A percentile compares a stretch with the other conserved stretches of the same genome.
Evolutionary conservation across 176 grass and related monocot species (phyloP).

Genomic region (Otatea glauca): DNA sequence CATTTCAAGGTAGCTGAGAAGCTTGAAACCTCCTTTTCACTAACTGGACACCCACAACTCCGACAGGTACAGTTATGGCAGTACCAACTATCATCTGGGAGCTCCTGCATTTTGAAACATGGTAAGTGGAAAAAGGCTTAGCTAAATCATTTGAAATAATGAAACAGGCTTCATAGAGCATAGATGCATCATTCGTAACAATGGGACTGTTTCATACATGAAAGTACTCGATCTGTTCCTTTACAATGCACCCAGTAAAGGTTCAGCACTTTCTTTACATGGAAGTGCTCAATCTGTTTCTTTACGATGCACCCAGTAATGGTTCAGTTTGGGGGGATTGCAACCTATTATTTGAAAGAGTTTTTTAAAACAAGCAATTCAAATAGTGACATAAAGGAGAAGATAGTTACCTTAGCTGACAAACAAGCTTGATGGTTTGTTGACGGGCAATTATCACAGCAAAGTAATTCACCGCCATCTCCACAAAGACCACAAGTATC

Average conservation of each 20-base stretch:
- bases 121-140: background rate
- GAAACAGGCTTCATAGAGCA: background rate
- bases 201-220: background rate
- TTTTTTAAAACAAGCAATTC: background rate
- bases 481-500: constrained; percentile 75
- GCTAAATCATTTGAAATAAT: background rate
- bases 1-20: constrained; percentile 36
- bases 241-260: background rate
- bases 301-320: too few relatives aligned
- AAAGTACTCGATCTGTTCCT: background rate
- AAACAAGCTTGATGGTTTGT: constrained; percentile 64
- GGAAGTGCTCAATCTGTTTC: too few relatives aligned
- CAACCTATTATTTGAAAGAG: background rate
- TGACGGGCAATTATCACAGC: constrained; percentile 69
- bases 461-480: constrained; percentile 68
- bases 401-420: constrained; percentile 50
- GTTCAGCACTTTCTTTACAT: background rate
- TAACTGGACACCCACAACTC: constrained; percentile 38
- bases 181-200: background rate
- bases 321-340: background rate
- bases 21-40: constrained; percentile 34
- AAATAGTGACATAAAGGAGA: background rate
- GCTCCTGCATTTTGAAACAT: constrained; percentile 33
- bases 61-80: constrained; percentile 52
- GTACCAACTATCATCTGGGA: constrained; percentile 57